Conservation (phyloP, 2,329 filamentous ascomycete species). For the Phoma sp. region DNA sequence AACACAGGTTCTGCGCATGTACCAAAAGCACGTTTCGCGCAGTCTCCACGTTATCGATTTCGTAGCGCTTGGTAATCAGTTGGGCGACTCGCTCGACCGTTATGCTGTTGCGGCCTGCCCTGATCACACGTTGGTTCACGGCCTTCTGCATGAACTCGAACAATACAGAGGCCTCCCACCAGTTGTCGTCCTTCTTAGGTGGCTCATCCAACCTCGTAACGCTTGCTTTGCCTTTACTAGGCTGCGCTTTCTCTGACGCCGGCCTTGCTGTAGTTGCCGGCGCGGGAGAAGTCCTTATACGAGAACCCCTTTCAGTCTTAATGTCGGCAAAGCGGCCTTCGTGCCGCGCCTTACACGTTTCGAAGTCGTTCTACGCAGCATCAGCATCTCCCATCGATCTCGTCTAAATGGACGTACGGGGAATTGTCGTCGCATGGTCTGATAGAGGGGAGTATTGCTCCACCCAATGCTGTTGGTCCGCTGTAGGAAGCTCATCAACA, state of each 20-base stretch:
- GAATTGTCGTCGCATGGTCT: conserved; percentile 48
- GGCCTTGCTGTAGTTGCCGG: conserved; percentile 6
- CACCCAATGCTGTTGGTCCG: conserved; percentile 54
- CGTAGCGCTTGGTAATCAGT: conserved; percentile 45
- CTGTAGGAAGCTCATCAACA: conserved; percentile 54
- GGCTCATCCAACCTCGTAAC: conserved; percentile 17
- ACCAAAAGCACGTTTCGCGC: conserved; percentile 45
- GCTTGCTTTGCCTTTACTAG: conserved; percentile 11
- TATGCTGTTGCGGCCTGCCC: conserved; percentile 38
- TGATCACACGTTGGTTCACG: conserved; percentile 41
- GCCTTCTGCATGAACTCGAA: conserved; percentile 51
- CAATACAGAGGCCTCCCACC: conserved; percentile 47
- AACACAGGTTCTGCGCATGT: conserved; percentile 46
- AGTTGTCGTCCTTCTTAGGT: conserved; percentile 49
- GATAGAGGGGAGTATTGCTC: conserved; percentile 52
- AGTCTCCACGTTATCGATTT: conserved; percentile 42
- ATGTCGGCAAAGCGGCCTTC: conserved; percentile 35
- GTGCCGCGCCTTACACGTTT: conserved; percentile 37
- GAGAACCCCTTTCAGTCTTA: conserved; percentile 18
- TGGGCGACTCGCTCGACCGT: conserved; percentile 43
- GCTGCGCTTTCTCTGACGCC: conserved; percentile 9
- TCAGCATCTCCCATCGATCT: conserved; percentile 11
- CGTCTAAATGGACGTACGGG: conserved; percentile 32
- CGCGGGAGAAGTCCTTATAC: conserved; percentile 18
- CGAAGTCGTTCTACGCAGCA: conserved; percentile 35